Base-by-base conservation (phyloP, 1,139 yeast genomes). In the Yamadazyma atlantica region DNA sequence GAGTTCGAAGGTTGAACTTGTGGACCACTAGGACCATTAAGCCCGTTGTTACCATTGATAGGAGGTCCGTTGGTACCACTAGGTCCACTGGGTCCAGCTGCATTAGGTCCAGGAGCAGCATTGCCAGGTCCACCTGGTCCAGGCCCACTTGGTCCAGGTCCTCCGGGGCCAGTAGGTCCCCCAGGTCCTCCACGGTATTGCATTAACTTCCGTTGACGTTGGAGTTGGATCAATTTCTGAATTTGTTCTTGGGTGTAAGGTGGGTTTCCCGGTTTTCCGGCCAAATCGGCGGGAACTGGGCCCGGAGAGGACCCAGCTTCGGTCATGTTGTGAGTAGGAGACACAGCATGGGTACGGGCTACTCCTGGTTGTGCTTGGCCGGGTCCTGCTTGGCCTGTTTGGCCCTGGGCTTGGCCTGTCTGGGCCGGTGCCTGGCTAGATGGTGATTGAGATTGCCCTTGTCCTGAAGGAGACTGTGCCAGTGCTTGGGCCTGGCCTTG, bases 161-260 rank as follows among this genome's bases (percentile, higher is more conserved):
- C 9, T 10, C 17, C 15, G 17, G 33, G 22, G 31, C 10, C 21
- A 11, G 12, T 9, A 10, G 27, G n/a, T 22, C 28, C 12, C 22
- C 23, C 39, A 26, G 38, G 44, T 29, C 37, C 49, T 1, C 32
- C 35, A 23, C 68, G 71, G 33, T 66, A 74, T 49, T 73, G 80
- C 58, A 70, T 60, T 48, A 75, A 44, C 41, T 77, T 64, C 40
- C 80, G 62, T 44, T 76, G 81, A 41, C 75, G 71, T 47, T 75
- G 80, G 29, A 72, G 53, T 40, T 75, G 80, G 32, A 77, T 54
- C 26, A 76, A 55, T 40, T 73, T 78, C 48, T 77, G 82, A 12
- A 77, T 61, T 46, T 77, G 82, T 43, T 77, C 82, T 12, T 71
- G 69, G 0, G 80, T 73, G 38, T 75, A 73, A 5, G 78, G 78